Evolutionary conservation across 495 filamentous ascomycete genomes (phyloP).

Genomic region (Xylaria flabelliformis): DNA sequence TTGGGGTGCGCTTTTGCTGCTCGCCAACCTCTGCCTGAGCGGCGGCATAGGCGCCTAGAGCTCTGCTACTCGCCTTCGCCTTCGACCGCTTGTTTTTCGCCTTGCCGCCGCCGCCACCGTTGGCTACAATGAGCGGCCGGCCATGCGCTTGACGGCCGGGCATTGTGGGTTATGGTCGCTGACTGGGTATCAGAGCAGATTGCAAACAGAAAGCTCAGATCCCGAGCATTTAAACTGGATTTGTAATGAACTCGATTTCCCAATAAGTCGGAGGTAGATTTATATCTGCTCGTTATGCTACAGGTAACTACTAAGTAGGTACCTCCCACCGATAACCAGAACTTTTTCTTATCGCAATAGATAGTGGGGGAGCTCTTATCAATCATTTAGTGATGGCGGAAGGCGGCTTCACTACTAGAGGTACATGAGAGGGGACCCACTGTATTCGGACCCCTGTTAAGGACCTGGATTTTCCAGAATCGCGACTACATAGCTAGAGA

Average conservation of each 20-base stretch:
- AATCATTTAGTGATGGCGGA: not conserved
- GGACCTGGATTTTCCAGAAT: slow-evolving; percentile 18
- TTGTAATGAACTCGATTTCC: not conserved
- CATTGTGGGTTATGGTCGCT: slow-evolving; percentile 55
- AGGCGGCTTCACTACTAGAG: slow-evolving; percentile 21
- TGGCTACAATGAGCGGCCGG: slow-evolving; percentile 49
- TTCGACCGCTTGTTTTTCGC: slow-evolving; percentile 56
- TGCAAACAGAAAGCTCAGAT: not conserved
- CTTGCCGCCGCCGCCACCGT: slow-evolving; percentile 44
- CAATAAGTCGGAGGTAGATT: not conserved
- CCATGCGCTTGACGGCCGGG: slow-evolving; percentile 72
- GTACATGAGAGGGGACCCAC: slow-evolving; percentile 25
- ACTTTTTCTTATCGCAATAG: slow-evolving; percentile 43
- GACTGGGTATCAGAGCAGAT: not conserved
- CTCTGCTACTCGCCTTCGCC: slow-evolving; percentile 57
- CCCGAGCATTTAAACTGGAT: not conserved
- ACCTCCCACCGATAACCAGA: slow-evolving; percentile 34
- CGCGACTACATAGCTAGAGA: not conserved
- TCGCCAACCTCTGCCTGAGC: slow-evolving; percentile 66
- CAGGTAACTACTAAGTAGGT: too few relatives aligned
- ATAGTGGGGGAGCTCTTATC: slow-evolving; percentile 39
- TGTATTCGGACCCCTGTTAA: not conserved
- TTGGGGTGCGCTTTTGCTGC: slow-evolving; percentile 46
- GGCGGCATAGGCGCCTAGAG: slow-evolving; percentile 84
- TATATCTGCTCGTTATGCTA: not conserved